Conservation (phyloP, 495 filamentous ascomycete genomes). For the Filosporella fistucella region DNA sequence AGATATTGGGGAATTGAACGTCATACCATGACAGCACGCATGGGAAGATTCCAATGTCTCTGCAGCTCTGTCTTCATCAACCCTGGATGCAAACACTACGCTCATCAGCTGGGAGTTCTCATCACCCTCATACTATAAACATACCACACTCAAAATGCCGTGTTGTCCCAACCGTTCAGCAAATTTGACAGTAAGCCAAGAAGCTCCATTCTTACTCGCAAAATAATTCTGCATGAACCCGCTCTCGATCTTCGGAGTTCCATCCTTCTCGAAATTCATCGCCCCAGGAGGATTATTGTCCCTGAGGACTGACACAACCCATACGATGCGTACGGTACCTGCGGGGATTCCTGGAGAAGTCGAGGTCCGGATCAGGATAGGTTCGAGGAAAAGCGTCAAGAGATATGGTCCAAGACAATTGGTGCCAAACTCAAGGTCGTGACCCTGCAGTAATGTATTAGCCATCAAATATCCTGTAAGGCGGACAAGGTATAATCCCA, state of each 20-base stretch:
- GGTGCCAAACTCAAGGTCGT: constrained; percentile 42
- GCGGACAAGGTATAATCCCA: background rate
- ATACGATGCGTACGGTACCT: constrained; percentile 35
- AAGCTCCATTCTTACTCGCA: constrained; percentile 35
- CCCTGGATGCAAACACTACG: constrained; percentile 33
- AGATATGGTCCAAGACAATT: constrained; percentile 47
- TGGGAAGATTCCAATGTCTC: constrained; percentile 14
- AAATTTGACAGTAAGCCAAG: constrained; percentile 34
- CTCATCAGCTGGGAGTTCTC: too few species aligned
- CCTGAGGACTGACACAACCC: constrained; percentile 29
- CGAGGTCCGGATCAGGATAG: constrained; percentile 27
- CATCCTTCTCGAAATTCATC: constrained; percentile 23
- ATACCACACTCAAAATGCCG: constrained; percentile 28
- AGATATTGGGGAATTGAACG: background rate
- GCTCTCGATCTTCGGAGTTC: constrained; percentile 18
- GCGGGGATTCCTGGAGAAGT: constrained; percentile 21
- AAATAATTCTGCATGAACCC: constrained; percentile 32
- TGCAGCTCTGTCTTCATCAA: constrained; percentile 31
- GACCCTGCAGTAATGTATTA: constrained; percentile 21
- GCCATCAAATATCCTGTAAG: background rate
- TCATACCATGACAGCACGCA: constrained; percentile 7
- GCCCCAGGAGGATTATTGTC: constrained; percentile 23
- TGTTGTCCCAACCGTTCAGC: constrained; percentile 26
- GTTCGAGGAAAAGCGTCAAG: constrained; percentile 37
- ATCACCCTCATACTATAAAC: too few species aligned